Evolutionary conservation across 208 protist species (phyloP).

Genomic region (Trichomonas vaginalis): DNA sequence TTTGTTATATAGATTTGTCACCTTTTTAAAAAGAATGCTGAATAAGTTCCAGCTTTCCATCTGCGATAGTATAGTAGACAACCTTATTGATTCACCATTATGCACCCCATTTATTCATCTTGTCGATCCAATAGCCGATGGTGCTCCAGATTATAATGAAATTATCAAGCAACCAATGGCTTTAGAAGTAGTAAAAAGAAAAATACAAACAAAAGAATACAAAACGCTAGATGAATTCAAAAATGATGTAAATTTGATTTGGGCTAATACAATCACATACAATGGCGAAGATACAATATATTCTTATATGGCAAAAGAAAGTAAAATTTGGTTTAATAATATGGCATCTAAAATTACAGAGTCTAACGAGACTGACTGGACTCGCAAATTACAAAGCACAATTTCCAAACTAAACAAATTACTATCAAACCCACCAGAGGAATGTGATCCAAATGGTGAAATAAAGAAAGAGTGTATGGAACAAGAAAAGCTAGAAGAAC

Average conservation of each 20-base stretch:
- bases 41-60: no score
- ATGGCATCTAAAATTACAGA: background rate
- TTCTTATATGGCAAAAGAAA: background rate
- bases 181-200: background rate
- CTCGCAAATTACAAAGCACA: background rate
- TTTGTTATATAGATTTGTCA: no score
- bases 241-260: background rate
- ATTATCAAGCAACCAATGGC: background rate
- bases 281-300: background rate
- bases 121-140: background rate
- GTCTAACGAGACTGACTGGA: background rate
- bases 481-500: no score
- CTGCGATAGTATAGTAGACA: background rate
- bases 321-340: background rate
- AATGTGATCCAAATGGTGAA: background rate
- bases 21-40: no score
- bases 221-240: background rate
- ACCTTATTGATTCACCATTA: background rate
- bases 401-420: background rate
- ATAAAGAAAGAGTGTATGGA: no score
- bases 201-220: background rate
- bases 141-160: background rate
- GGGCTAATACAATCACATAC: background rate
- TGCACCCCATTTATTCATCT: background rate
- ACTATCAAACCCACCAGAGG: background rate